Conservation (phyloP, 179 eudicot species). For the Silene vulgaris region DNA sequence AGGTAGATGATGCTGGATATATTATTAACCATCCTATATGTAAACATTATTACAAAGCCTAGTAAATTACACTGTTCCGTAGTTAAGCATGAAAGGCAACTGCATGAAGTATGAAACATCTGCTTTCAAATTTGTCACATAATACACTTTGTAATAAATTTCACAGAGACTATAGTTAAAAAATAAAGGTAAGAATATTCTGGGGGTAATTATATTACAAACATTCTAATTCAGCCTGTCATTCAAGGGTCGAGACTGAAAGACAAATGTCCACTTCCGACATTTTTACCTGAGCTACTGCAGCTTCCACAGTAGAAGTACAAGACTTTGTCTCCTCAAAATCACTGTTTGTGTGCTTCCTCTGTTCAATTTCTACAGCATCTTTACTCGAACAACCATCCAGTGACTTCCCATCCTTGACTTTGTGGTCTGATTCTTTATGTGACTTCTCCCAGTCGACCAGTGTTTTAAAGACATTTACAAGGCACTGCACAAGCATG, state of each 20-base stretch:
- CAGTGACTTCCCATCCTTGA: conserved; percentile 32
- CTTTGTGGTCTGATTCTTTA: conserved; percentile 48
- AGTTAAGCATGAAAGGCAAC: not conserved
- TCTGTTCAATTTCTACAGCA: conserved; percentile 33
- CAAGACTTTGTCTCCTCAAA: conserved; percentile 93
- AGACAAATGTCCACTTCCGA: conserved; percentile 12
- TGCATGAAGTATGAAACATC: not conserved
- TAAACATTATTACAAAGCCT: conserved; percentile 2
- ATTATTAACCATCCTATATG: not conserved
- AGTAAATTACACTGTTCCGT: not conserved
- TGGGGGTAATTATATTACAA: too few relatives aligned
- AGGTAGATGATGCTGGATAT: not conserved
- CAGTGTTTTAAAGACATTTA: conserved; percentile 77
- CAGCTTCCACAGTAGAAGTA: conserved; percentile 80
- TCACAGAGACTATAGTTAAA: not conserved
- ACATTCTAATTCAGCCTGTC: not conserved
- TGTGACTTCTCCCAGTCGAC: conserved; percentile 83
- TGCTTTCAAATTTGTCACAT: conserved; percentile 8
- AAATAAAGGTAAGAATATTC: too few relatives aligned
- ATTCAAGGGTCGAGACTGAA: not conserved
- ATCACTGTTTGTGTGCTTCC: conserved; percentile 51
- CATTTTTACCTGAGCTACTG: conserved; percentile 62
- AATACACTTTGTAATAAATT: not conserved
- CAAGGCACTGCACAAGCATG: conserved; percentile 66
- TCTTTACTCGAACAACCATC: conserved; percentile 46